phyloP scores from a whole-genome alignment of 805 yeast species.

The Yarrowia sp. region DNA sequence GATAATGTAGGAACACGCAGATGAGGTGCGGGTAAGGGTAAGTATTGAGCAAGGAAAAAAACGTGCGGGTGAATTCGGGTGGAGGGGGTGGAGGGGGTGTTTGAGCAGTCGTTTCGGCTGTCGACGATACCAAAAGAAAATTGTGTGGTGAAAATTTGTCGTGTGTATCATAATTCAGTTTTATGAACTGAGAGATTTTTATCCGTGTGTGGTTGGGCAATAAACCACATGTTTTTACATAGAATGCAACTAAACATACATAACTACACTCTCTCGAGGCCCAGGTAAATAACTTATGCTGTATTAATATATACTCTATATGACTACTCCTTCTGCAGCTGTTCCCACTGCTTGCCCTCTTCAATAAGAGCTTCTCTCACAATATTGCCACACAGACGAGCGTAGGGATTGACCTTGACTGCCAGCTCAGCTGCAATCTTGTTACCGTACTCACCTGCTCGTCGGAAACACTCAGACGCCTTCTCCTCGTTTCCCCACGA shows the following conservation, averaged over 20 bases:
- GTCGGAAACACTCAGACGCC: constrained; percentile 36
- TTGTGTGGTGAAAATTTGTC: background rate
- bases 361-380: constrained; percentile 33
- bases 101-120: background rate
- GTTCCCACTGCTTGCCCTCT: constrained; percentile 28
- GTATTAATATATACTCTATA: no score
- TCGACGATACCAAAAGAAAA: no score
- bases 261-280: background rate
- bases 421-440: constrained; percentile 35
- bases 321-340: background rate
- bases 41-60: no score
- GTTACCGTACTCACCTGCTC: constrained; percentile 39
- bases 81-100: background rate
- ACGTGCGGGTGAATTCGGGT: background rate
- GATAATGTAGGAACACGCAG: background rate
- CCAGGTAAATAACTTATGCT: no score
- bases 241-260: no score
- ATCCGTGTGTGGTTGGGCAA: no score
- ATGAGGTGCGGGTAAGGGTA: background rate
- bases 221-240: no score
- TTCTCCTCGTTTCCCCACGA: constrained; percentile 37
- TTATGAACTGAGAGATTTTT: background rate
- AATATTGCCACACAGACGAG: constrained; percentile 40
- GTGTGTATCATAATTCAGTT: background rate
- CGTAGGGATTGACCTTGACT: constrained; percentile 38